A percentile compares a stretch with the other conserved stretches of the same genome.
These are phyloP conservation scores for Shiraia sp. DNA, from an alignment of 2,329 filamentous ascomycete species.

Conservation along the genomic window DNA sequence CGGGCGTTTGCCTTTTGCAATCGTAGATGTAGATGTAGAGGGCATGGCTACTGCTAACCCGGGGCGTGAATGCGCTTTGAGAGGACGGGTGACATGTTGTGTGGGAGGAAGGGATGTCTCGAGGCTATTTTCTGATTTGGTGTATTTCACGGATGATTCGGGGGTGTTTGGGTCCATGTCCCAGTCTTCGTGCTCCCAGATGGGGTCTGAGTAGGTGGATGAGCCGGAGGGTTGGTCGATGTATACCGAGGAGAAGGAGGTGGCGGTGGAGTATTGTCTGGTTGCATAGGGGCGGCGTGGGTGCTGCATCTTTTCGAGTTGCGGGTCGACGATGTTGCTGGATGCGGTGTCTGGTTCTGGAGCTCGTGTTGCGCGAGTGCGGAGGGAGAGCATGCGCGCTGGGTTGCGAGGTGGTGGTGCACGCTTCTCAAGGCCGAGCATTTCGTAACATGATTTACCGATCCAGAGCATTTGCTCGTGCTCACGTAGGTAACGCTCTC, in stretches of 20 bases:
- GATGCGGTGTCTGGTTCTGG: slow-evolving; percentile 23
- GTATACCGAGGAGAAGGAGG: slow-evolving; percentile 40
- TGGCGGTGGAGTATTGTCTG: slow-evolving; percentile 26
- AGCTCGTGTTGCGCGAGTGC: slow-evolving; percentile 7
- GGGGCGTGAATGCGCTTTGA: slow-evolving; percentile 10
- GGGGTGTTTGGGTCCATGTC: slow-evolving; percentile 16
- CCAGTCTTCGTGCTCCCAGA: slow-evolving; percentile 26
- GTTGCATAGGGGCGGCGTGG: slow-evolving; percentile 28
- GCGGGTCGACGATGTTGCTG: slow-evolving; percentile 28
- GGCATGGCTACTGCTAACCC: too few species aligned
- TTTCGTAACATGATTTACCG: slow-evolving; percentile 41
- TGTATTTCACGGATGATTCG: slow-evolving; percentile 24
- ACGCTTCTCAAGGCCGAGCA: slow-evolving; percentile 33
- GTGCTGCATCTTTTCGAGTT: slow-evolving; percentile 45
- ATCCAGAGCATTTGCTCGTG: slow-evolving; percentile 59
- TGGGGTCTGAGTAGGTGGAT: slow-evolving; percentile 18
- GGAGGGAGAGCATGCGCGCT: slow-evolving; percentile 31
- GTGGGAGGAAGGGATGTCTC: slow-evolving; percentile 8
- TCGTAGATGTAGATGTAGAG: neutral
- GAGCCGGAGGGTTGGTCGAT: slow-evolving; percentile 30
- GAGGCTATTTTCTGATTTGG: slow-evolving; percentile 18
- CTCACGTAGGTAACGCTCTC: slow-evolving; percentile 63
- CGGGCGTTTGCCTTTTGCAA: slow-evolving; percentile 22
- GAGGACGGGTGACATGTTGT: slow-evolving; percentile 14
- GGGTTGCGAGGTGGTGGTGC: slow-evolving; percentile 33